Conservation (phyloP, 208 protist genomes). For the Wallacemonas collosoma region DNA sequence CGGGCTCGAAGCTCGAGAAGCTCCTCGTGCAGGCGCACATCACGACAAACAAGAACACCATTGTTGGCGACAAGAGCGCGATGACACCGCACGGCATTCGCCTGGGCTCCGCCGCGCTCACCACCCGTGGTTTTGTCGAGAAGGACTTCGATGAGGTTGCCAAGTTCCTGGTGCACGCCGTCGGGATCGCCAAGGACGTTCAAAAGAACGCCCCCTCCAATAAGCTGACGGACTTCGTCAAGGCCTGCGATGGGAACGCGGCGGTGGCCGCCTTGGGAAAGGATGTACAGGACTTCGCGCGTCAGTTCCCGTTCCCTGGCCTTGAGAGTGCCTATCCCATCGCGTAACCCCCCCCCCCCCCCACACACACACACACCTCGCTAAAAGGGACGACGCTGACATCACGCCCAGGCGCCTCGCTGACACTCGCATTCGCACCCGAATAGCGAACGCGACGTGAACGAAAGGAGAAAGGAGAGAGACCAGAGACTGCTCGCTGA, state of each 20-base stretch:
- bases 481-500: too few species aligned
- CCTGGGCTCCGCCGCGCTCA: conserved; percentile 91
- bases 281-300: conserved; percentile 83
- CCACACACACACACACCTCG: background rate
- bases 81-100: conserved; percentile 87
- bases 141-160: conserved; percentile 81
- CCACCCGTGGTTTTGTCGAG: conserved; percentile 85
- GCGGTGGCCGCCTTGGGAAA: conserved; percentile 57
- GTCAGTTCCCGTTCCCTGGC: conserved; percentile 87
- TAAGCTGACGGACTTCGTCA: conserved; percentile 81
- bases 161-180: conserved; percentile 65
- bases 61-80: conserved; percentile 86
- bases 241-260: conserved; percentile 42
- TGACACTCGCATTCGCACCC: too few species aligned
- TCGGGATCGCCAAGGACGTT: conserved; percentile 71
- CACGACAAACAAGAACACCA: conserved; percentile 94
- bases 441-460: too few species aligned
- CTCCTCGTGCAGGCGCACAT: conserved; percentile 77
- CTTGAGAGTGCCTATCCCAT: conserved; percentile 49
- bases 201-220: conserved; percentile 59
- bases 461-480: too few species aligned
- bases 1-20: conserved; percentile 93
- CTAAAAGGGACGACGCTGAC: background rate
- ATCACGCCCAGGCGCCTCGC: too few species aligned
- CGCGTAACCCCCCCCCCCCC: background rate